Evolutionary conservation across 2,329 filamentous ascomycete species (phyloP), one percentile per base, ranked within the genome.

Genomic region (Aspergillus oerlinghausenensis): DNA sequence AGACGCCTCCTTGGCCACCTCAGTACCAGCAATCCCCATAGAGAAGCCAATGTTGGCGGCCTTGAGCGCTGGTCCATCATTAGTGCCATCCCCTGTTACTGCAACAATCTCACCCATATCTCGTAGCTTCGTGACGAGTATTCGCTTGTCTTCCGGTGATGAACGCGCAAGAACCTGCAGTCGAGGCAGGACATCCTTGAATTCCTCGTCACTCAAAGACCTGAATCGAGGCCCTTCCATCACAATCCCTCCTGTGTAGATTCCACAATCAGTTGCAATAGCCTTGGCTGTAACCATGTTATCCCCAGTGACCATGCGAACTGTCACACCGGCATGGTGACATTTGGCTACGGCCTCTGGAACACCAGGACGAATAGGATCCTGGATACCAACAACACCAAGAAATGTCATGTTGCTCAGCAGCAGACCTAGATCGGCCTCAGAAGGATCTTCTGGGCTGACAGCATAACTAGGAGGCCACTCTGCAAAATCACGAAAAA

Each of bases 401-500:
- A 91, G 75, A 76, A 90, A 89, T 3, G 82, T 85, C 84, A 93
- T 90, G 54, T 89, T 80, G 52, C 81, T 80, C 70, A 90, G 88
- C 2, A 92, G 71, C 56, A 85, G 83, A 14, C 86, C 82, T 57
- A 92, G 88, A 4, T 85, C 77, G 21, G 84, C 86, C 56, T 87
- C 81, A 21, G 80, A 81, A 8, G 77, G 70, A 63, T 89, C 85
- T 58, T 88, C 86, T 60, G 32, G 73, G 80, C 45, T 77, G 78
- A 19, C 83, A 17, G 79, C 80, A 21, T 80, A 78, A 38, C 71
- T 75, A 1, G 86, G 87, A 26, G 89, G 88, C 81, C 86, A 89
- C 56, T 77, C 79, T 42, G 86, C 79, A 60, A 89, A 91, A 60
- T 92, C 89, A 54, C 84, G 83, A 72, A 89, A 91, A 7, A 89